These are phyloP conservation scores for Colletotrichum paranaense DNA, from an alignment of 2,329 filamentous ascomycete genomes.

Conservation along the genomic window DNA sequence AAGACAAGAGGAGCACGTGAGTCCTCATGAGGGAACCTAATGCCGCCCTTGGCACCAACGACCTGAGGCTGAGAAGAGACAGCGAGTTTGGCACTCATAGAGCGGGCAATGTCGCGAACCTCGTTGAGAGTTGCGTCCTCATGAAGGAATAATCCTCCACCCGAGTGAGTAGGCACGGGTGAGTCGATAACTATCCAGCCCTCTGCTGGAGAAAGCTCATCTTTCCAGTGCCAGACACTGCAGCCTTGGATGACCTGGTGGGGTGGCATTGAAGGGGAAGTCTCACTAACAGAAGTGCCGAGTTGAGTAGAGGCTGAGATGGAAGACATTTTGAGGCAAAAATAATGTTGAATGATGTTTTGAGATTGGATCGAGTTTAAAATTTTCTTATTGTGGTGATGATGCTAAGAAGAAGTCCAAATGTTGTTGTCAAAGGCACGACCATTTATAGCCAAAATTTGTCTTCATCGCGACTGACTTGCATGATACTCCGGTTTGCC, in stretches of 20 bases:
- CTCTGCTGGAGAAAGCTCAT: neutral
- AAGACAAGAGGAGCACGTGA: neutral
- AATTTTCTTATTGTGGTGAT: neutral
- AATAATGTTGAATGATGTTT: neutral
- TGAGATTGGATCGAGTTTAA: neutral
- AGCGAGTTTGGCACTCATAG: neutral
- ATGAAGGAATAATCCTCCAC: neutral
- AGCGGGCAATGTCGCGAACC: neutral
- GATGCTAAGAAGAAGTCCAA: neutral
- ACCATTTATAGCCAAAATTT: neutral
- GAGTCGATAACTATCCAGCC: neutral
- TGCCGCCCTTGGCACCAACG: neutral
- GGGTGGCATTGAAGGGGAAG: neutral
- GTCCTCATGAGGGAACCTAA: neutral
- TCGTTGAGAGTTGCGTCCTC: neutral
- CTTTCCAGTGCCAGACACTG: neutral
- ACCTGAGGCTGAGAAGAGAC: conserved; percentile 4
- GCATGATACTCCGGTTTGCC: neutral
- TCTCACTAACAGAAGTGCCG: neutral
- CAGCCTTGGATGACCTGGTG: neutral
- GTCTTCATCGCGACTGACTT: neutral
- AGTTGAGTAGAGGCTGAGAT: neutral
- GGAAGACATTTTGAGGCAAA: neutral
- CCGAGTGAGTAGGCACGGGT: neutral
- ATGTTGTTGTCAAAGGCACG: neutral